Percentiles rank a stretch among this genome's conserved stretches.
Conservation (phyloP, 2,329 filamentous ascomycete genomes). For the Trichoderma atrobrunneum region DNA sequence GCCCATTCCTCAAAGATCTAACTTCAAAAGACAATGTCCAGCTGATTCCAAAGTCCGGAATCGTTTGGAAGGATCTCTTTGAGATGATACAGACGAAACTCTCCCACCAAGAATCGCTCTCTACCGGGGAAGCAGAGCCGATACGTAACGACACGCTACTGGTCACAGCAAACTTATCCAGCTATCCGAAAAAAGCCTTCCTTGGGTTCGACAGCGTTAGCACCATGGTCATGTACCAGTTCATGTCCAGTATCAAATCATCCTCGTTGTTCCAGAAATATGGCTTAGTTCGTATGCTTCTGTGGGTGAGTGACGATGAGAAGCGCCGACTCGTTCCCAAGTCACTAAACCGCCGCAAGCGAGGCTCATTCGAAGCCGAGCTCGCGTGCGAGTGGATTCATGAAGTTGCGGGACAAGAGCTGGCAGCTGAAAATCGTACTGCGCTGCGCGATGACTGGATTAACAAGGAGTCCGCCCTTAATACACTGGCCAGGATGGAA, state of each 20-base stretch:
- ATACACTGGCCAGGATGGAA: constrained; percentile 47
- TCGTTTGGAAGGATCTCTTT: constrained; percentile 59
- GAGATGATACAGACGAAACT: constrained; percentile 50
- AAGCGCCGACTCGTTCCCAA: constrained; percentile 60
- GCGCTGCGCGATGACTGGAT: constrained; percentile 47
- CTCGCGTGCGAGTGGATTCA: constrained; percentile 57
- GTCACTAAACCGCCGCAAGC: constrained; percentile 52
- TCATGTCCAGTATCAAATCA: constrained; percentile 57
- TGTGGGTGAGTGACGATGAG: constrained; percentile 66
- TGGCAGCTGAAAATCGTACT: constrained; percentile 28
- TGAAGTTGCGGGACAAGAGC: constrained; percentile 52
- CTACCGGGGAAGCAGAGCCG: constrained; percentile 38
- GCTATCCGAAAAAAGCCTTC: constrained; percentile 49
- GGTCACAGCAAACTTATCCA: constrained; percentile 65
- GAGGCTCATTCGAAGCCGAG: constrained; percentile 58
- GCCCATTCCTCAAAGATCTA: constrained; percentile 59
- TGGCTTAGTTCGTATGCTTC: constrained; percentile 74
- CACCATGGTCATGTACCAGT: constrained; percentile 58
- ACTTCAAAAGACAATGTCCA: constrained; percentile 46
- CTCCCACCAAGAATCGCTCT: constrained; percentile 50
- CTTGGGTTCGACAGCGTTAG: constrained; percentile 55
- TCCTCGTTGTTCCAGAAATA: constrained; percentile 67
- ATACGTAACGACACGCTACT: constrained; percentile 70
- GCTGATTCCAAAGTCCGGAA: constrained; percentile 54
- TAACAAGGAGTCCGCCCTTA: constrained; percentile 44